Conservation (phyloP, 768 basidiomycete species). For the Pulveroboletus sp. region DNA sequence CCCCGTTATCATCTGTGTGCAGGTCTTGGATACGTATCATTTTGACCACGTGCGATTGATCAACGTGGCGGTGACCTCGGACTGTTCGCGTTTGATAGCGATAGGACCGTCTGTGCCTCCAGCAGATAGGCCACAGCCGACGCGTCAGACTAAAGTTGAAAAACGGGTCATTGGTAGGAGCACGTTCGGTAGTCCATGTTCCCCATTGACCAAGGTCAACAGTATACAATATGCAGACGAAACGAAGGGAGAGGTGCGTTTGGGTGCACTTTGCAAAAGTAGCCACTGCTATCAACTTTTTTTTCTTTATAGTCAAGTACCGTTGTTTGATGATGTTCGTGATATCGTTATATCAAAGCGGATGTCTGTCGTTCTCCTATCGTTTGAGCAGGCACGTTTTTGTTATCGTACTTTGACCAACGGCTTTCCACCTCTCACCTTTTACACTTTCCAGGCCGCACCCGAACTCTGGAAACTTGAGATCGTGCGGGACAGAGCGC, state of each 20-base stretch:
- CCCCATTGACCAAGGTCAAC: constrained; percentile 1
- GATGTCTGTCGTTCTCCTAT: constrained; percentile 40
- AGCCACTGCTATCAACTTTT: not conserved
- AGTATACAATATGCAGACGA: constrained; percentile 47
- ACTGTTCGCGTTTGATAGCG: constrained; percentile 41
- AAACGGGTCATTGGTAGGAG: constrained; percentile 48
- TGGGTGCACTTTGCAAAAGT: not conserved
- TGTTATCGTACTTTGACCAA: not conserved
- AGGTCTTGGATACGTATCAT: constrained; percentile 39
- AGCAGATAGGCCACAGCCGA: constrained; percentile 40
- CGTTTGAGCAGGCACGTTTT: constrained; percentile 24
- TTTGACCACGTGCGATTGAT: constrained; percentile 43
- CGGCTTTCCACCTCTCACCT: not conserved
- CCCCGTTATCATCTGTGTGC: not conserved
- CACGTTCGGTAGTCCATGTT: not conserved
- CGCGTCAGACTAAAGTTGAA: constrained; percentile 42
- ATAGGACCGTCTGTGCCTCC: constrained; percentile 43
- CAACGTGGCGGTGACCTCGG: constrained; percentile 46
- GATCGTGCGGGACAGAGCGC: constrained; percentile 44
- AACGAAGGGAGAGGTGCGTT: constrained; percentile 43
- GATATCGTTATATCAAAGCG: constrained; percentile 44
- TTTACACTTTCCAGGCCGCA: constrained; percentile 41
- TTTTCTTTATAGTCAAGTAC: constrained; percentile 39
- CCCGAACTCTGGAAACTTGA: constrained; percentile 77
- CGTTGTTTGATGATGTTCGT: constrained; percentile 49